A percentile compares a stretch with the other conserved stretches of the same genome.
Evolutionary conservation across 306 rosid genomes (phyloP).

Genomic region (Boehmeria nivea): DNA sequence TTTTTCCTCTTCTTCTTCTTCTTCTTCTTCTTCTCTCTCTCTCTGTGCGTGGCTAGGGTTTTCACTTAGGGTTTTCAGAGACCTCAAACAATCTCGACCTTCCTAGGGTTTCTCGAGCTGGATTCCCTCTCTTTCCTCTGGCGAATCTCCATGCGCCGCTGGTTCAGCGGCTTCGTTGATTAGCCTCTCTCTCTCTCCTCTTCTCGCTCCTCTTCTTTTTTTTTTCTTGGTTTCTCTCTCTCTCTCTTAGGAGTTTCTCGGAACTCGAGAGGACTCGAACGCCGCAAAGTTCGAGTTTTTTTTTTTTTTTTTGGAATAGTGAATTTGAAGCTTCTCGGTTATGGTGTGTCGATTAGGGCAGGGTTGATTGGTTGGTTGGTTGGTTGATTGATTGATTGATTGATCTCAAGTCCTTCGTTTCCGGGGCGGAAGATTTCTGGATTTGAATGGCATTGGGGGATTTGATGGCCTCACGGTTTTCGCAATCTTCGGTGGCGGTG

Average conservation of each 20-base stretch:
- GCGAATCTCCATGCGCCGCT: slow-evolving; percentile 73
- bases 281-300: background rate
- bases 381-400: slow-evolving; percentile 24
- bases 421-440: slow-evolving; percentile 19
- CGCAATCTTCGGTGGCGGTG: slow-evolving; percentile 69
- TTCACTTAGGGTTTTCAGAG: slow-evolving; percentile 29
- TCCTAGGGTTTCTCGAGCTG: slow-evolving; percentile 43
- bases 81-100: background rate
- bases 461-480: slow-evolving; percentile 88
- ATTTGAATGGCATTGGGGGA: slow-evolving; percentile 99
- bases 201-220: background rate
- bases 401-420: slow-evolving; percentile 5
- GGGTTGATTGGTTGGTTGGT: slow-evolving; percentile 27
- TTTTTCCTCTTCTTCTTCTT: slow-evolving; percentile 20
- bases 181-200: slow-evolving; percentile 28
- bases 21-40: slow-evolving; percentile 7
- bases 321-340: background rate
- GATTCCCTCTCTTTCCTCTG: slow-evolving; percentile 52
- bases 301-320: slow-evolving; percentile 1
- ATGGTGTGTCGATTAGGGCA: slow-evolving; percentile 30
- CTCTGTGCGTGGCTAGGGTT: slow-evolving; percentile 36
- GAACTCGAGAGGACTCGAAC: background rate
- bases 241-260: slow-evolving; percentile 1
- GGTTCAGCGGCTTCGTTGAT: slow-evolving; percentile 78
- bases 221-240: too few species aligned